Base-by-base conservation (phyloP, 805 yeast species). In the Hanseniaspora lindneri region DNA sequence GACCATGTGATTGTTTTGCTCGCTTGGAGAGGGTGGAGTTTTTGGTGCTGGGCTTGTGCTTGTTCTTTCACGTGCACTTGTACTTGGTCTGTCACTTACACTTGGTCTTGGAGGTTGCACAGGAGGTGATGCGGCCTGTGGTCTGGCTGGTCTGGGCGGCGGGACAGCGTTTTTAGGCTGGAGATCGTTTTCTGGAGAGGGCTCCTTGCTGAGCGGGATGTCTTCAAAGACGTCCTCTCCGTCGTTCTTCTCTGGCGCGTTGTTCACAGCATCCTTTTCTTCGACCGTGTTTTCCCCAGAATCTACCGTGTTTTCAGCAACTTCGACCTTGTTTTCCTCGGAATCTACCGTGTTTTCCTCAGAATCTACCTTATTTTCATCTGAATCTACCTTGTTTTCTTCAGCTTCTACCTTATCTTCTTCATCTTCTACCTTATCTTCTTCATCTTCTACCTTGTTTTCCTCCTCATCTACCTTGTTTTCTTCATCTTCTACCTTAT, bases 31-130 rank as follows among this genome's bases (percentile, higher is more conserved):
- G 5, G 32, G 32, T 28, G 51, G 51, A 32, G 11, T 51, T 44
- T 39, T 3, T 30, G 34, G n/a, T 5, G n/a, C n/a, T n/a, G n/a
- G n/a, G n/a, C n/a, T n/a, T n/a, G n/a, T n/a, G n/a, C n/a, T n/a
- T n/a, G n/a, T n/a, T n/a, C n/a, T n/a, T n/a, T n/a, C n/a, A n/a
- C n/a, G n/a, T n/a, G n/a, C n/a, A n/a, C n/a, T n/a, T n/a, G n/a
- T n/a, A n/a, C n/a, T n/a, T n/a, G n/a, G n/a, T n/a, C n/a, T n/a
- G n/a, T n/a, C n/a, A n/a, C n/a, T n/a, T n/a, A n/a, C n/a, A n/a
- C n/a, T n/a, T n/a, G 52, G 58, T 50, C 65, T 57, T 9, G 50
- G 50, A 7, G 65, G 64, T 39, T 60, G 44, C 5, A 62, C 39
- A 16, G 50, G 46, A 24, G 41, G 16, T 20, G 34, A 16, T 27